A percentile compares a stretch with the other conserved stretches of the same genome.
Evolutionary conservation across 73 alveolate genomes (phyloP).

Genomic region (Paramecium pentaurelia): DNA sequence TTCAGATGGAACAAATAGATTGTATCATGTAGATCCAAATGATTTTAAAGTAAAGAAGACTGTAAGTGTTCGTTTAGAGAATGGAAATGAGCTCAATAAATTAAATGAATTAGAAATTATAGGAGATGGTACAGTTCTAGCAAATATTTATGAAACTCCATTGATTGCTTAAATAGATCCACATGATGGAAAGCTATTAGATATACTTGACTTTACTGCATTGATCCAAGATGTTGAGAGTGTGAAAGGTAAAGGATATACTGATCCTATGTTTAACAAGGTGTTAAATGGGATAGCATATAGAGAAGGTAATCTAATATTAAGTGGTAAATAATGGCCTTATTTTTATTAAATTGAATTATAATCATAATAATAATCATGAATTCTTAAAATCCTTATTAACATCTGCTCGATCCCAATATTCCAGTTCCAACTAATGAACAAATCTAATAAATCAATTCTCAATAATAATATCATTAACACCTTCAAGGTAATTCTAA

Average conservation of each 20-base stretch:
- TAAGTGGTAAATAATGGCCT: conserved; percentile 37
- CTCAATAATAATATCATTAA: background rate
- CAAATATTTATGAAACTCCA: conserved; percentile 22
- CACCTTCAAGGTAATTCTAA: background rate
- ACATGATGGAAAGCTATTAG: background rate
- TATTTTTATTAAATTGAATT: conserved; percentile 14
- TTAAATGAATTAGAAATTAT: background rate
- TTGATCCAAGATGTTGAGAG: background rate
- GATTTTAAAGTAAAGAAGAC: background rate
- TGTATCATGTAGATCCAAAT: conserved; percentile 29
- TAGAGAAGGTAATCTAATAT: background rate
- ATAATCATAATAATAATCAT: background rate
- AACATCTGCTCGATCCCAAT: background rate
- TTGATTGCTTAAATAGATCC: conserved; percentile 8
- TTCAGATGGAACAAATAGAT: conserved; percentile 41
- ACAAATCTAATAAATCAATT: background rate
- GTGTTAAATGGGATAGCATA: conserved; percentile 37
- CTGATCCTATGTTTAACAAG: conserved; percentile 11
- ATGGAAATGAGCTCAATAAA: background rate
- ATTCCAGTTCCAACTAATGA: background rate
- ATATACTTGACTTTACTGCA: background rate
- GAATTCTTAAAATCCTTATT: background rate
- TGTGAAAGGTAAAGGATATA: background rate
- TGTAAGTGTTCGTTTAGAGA: background rate
- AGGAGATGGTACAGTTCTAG: conserved; percentile 3